Evolutionary conservation across 2,329 filamentous ascomycete genomes (phyloP).

Genomic region (Aspergillus oerlinghausenensis): DNA sequence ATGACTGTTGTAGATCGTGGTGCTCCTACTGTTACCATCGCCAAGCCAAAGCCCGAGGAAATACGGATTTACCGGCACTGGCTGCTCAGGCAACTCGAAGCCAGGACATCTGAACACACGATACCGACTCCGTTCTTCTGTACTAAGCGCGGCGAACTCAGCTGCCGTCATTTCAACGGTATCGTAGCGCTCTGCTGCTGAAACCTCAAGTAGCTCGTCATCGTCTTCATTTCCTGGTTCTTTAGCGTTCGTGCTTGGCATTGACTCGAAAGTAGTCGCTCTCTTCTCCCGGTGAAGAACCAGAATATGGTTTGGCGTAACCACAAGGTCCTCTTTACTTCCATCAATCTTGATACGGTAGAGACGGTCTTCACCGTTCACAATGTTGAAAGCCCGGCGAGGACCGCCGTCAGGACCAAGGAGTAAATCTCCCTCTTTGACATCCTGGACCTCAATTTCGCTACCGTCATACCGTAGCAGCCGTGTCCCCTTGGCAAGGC

Average conservation of each 20-base stretch:
- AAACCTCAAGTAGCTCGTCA: conserved; percentile 7
- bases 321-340: conserved; percentile 45
- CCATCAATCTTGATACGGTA: conserved; percentile 47
- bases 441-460: conserved; percentile 46
- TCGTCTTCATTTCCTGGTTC: background rate
- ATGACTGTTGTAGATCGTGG: too few species aligned
- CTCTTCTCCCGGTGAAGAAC: conserved; percentile 39
- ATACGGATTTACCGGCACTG: conserved; percentile 15
- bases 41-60: too few species aligned
- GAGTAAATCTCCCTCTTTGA: conserved; percentile 47
- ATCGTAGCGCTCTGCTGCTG: conserved; percentile 28
- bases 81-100: conserved; percentile 25
- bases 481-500: conserved; percentile 43
- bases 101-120: conserved; percentile 34
- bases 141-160: conserved; percentile 40
- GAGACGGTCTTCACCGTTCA: conserved; percentile 44
- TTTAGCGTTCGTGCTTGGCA: too few species aligned
- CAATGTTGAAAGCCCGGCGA: conserved; percentile 48
- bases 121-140: conserved; percentile 34
- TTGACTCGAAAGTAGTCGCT: background rate
- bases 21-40: too few species aligned
- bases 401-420: conserved; percentile 47
- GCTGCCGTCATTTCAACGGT: conserved; percentile 46
- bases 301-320: conserved; percentile 48
- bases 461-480: conserved; percentile 44